Conservation (phyloP, 371 early-diverging fungal species). For the Apophysomyces variabilis region DNA sequence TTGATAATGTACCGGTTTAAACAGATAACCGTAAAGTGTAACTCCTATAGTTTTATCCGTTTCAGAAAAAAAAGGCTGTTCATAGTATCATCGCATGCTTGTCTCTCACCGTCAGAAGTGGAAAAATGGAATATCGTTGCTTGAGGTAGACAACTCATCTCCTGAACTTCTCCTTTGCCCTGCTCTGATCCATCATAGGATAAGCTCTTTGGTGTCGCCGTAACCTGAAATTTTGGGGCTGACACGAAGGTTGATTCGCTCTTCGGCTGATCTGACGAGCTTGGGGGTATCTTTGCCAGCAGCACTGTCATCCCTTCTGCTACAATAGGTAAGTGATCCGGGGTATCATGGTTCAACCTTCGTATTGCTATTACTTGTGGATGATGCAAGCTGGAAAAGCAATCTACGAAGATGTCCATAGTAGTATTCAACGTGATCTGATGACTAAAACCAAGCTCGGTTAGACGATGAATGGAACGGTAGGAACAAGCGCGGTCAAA, state of each 20-base stretch:
- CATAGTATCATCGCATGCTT: neutral
- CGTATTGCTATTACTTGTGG: constrained; percentile 31
- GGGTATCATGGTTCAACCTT: constrained; percentile 19
- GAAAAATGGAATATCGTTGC: constrained; percentile 40
- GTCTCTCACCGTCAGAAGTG: constrained; percentile 33
- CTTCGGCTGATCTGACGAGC: neutral
- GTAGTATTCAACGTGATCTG: constrained; percentile 47
- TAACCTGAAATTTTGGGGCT: neutral
- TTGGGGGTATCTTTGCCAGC: neutral
- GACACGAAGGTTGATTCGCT: neutral
- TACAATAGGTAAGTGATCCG: constrained; percentile 17
- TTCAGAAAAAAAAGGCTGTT: constrained; percentile 2
- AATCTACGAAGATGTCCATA: constrained; percentile 56
- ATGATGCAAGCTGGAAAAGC: constrained; percentile 58
- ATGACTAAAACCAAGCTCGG: constrained; percentile 64
- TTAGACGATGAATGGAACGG: constrained; percentile 46
- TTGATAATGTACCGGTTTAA: constrained; percentile 59
- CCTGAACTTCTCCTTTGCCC: neutral
- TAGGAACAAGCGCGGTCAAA: constrained; percentile 30
- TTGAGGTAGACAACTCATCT: neutral
- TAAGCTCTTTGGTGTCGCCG: neutral
- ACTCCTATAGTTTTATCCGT: constrained; percentile 32
- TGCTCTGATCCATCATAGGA: neutral
- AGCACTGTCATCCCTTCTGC: constrained; percentile 1
- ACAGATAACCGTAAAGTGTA: constrained; percentile 65